Evolutionary conservation across 495 filamentous ascomycete genomes (phyloP).

Genomic region (Penicillium argentinense): DNA sequence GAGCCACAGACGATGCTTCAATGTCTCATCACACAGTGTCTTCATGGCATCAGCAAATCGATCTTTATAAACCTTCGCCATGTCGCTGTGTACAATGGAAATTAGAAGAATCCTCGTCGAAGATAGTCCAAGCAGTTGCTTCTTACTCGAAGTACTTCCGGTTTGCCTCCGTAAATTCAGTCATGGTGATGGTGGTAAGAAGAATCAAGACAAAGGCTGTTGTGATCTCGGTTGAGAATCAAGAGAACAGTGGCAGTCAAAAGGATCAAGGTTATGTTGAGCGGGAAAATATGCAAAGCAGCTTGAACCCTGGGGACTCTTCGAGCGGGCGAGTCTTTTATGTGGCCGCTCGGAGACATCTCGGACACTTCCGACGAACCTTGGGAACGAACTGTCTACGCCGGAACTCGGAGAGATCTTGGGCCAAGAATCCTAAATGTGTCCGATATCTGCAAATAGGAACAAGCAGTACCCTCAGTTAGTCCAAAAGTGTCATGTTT

Average conservation of each 20-base stretch:
- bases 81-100: constrained; percentile 31
- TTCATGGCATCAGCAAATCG: constrained; percentile 38
- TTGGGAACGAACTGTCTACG: neutral
- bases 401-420: constrained; percentile 11
- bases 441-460: neutral
- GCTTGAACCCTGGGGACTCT: too few species aligned
- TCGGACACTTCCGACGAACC: constrained; percentile 22
- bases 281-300: too few species aligned
- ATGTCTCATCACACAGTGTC: constrained; percentile 37
- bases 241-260: too few species aligned
- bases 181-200: constrained; percentile 23
- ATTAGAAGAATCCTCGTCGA: neutral
- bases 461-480: too few species aligned
- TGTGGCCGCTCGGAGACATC: constrained; percentile 23
- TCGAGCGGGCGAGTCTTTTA: constrained; percentile 10
- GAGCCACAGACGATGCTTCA: constrained; percentile 58
- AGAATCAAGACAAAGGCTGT: neutral
- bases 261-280: too few species aligned
- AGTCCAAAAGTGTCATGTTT: too few species aligned
- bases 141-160: constrained; percentile 54
- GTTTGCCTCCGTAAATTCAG: constrained; percentile 51
- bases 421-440: neutral
- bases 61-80: constrained; percentile 45
- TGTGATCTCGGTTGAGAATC: neutral
- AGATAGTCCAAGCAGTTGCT: neutral